Conservation (phyloP, 2,329 filamentous ascomycete species). For the Fusarium poae region DNA sequence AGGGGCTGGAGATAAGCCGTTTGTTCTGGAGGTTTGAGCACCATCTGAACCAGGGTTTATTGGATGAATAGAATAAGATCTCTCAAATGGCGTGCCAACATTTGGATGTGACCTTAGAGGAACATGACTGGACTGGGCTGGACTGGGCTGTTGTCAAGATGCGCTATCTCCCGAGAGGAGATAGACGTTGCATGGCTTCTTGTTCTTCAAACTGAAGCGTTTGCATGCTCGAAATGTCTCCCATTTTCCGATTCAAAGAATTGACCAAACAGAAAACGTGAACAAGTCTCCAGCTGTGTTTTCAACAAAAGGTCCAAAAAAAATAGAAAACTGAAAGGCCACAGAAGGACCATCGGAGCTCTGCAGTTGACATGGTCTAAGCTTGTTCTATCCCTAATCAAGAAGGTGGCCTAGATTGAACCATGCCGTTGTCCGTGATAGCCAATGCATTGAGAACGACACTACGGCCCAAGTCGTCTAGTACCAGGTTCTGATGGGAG, state of each 20-base stretch:
- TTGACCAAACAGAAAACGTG: conserved; percentile 10
- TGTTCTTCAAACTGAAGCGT: background rate
- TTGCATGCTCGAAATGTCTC: background rate
- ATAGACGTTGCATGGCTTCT: background rate
- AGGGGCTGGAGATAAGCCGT: conserved; percentile 48
- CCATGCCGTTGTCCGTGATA: conserved; percentile 38
- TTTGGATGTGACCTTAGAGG: conserved; percentile 25
- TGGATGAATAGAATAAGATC: conserved; percentile 30
- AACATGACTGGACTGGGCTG: background rate
- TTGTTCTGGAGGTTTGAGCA: conserved; percentile 30
- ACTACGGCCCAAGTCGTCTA: conserved; percentile 35
- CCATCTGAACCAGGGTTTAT: conserved; percentile 34
- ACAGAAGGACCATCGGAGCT: conserved; percentile 28
- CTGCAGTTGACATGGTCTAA: conserved; percentile 27
- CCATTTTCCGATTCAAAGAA: background rate
- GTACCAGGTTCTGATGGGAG: conserved; percentile 19
- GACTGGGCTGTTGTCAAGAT: background rate
- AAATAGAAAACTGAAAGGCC: conserved; percentile 22
- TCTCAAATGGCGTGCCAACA: conserved; percentile 38
- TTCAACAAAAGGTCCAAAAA: conserved; percentile 48
- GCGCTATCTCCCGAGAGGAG: background rate
- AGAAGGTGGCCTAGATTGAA: conserved; percentile 34
- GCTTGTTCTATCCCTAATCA: conserved; percentile 22
- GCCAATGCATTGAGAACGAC: conserved; percentile 13
- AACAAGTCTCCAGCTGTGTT: conserved; percentile 10